These are phyloP conservation scores for Beta macrorhiza DNA, from an alignment of 179 eudicot genomes.

Conservation along the genomic window DNA sequence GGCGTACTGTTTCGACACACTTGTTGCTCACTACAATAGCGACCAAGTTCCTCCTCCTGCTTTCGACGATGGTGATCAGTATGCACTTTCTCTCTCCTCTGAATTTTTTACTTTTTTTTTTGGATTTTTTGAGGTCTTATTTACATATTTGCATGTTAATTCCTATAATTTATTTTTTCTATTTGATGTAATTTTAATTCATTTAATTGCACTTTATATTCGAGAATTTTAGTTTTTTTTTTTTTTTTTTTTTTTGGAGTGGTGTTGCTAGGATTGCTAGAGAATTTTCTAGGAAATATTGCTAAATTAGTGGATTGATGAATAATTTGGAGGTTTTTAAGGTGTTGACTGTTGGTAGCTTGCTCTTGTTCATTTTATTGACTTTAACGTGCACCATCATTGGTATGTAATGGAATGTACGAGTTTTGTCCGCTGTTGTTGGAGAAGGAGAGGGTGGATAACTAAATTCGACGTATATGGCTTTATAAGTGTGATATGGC, in stretches of 20 bases:
- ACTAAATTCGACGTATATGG: too few species aligned
- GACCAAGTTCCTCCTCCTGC: constrained; percentile 77
- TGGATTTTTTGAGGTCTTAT: background rate
- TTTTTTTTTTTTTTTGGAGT: too few species aligned
- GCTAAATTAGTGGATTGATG: background rate
- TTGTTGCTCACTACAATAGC: constrained; percentile 77
- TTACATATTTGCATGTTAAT: background rate
- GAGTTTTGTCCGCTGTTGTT: too few species aligned
- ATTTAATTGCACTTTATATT: background rate
- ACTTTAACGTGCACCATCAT: too few species aligned
- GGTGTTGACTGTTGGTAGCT: background rate
- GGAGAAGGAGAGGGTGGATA: too few species aligned
- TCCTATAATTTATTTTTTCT: background rate
- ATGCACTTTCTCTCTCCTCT: constrained; percentile 14
- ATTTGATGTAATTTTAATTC: background rate
- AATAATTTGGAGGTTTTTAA: background rate
- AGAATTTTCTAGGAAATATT: background rate
- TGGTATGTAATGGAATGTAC: too few species aligned
- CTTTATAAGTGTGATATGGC: too few species aligned
- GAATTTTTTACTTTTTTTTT: background rate
- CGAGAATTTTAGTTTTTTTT: too few species aligned
- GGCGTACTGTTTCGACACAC: constrained; percentile 86
- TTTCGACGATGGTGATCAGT: constrained; percentile 85
- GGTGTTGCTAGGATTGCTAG: background rate
- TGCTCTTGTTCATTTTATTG: background rate